Percentiles rank a stretch among this genome's conserved stretches.
These are phyloP conservation scores for Arthrobotrys sinensis DNA, from an alignment of 2,329 filamentous ascomycete genomes.

Conservation along the genomic window DNA sequence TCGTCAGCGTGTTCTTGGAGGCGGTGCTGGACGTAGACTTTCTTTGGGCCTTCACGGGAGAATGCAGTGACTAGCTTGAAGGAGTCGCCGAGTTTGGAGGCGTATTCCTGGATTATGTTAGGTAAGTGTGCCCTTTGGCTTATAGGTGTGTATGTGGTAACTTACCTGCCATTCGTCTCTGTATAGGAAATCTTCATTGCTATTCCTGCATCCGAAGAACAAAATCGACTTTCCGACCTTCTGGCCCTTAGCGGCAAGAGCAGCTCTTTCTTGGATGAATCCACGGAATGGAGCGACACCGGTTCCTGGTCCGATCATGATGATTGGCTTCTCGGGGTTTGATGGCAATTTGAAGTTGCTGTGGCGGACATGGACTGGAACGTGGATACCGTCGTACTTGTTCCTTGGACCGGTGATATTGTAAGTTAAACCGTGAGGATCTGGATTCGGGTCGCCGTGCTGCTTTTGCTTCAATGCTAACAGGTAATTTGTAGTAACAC, in stretches of 20 bases:
- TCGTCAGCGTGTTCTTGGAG: slow-evolving; percentile 86
- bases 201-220: slow-evolving; percentile 94
- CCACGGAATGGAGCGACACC: slow-evolving; percentile 96
- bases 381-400: slow-evolving; percentile 95
- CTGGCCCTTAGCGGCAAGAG: slow-evolving; percentile 83
- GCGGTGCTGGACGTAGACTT: slow-evolving; percentile 97
- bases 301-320: slow-evolving; percentile 96
- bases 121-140: background rate
- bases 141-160: slow-evolving; percentile 56
- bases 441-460: slow-evolving; percentile 85
- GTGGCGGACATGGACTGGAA: slow-evolving; percentile 95
- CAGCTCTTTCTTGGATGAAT: slow-evolving; percentile 93
- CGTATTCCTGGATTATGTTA: slow-evolving; percentile 77
- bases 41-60: slow-evolving; percentile 87
- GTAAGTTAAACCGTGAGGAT: slow-evolving; percentile 87
- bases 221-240: slow-evolving; percentile 88
- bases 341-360: slow-evolving; percentile 99
- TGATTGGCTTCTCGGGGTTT: slow-evolving; percentile 91
- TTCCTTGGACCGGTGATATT: slow-evolving; percentile 90
- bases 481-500: slow-evolving; percentile 97
- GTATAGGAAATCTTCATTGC: slow-evolving; percentile 93
- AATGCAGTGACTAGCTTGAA: slow-evolving; percentile 95
- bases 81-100: slow-evolving; percentile 85
- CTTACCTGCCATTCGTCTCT: slow-evolving; percentile 91
- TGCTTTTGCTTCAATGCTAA: slow-evolving; percentile 97